Conservation (phyloP, 2,329 filamentous ascomycete species). For the Colletotrichum falcatum region DNA sequence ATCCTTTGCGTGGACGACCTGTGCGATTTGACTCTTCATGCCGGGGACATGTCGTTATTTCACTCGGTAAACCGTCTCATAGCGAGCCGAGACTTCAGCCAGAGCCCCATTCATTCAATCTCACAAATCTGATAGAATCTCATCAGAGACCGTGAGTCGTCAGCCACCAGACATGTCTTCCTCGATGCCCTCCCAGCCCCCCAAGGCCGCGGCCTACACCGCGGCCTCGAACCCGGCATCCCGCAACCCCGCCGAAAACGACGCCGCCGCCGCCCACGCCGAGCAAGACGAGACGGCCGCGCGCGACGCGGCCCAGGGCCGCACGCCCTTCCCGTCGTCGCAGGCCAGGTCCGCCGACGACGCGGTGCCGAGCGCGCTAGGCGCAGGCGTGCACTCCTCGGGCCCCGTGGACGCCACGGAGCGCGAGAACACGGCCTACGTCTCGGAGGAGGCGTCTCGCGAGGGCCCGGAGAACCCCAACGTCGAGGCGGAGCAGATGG, state of each 20-base stretch:
- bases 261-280: slow-evolving; percentile 2
- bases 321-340: slow-evolving; percentile 28
- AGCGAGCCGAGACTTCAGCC: too few species aligned
- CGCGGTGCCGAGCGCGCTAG: slow-evolving; percentile 42
- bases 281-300: slow-evolving; percentile 13
- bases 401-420: slow-evolving; percentile 42
- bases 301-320: slow-evolving; percentile 33
- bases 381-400: slow-evolving; percentile 40
- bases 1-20: not conserved
- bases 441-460: not conserved
- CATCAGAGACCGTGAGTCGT: not conserved
- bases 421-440: slow-evolving; percentile 34
- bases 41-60: too few species aligned
- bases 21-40: not conserved
- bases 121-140: not conserved
- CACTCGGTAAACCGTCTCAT: too few species aligned
- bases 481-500: slow-evolving; percentile 45
- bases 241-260: slow-evolving; percentile 23
- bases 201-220: slow-evolving; percentile 35
- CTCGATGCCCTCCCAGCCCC: slow-evolving; percentile 27
- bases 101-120: not conserved
- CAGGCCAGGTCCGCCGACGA: slow-evolving; percentile 29
- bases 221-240: slow-evolving; percentile 23
- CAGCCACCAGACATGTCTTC: slow-evolving; percentile 11
- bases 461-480: slow-evolving; percentile 42